These are phyloP conservation scores for Cladosporium sp. DNA, from an alignment of 2,329 filamentous ascomycete species.

Conservation along the genomic window DNA sequence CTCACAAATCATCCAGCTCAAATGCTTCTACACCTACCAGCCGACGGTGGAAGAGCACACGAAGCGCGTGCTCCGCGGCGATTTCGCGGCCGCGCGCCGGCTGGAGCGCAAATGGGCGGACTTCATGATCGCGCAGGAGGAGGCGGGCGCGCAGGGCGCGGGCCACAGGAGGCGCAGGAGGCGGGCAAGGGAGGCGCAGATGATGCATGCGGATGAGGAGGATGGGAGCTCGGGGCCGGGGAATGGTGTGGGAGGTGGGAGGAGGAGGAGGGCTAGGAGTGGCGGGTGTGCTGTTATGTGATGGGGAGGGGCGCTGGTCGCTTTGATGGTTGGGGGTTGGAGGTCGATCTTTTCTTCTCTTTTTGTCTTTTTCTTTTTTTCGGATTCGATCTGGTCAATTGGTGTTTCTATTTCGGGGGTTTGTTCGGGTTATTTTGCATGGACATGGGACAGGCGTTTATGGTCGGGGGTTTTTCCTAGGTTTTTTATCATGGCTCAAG, in stretches of 20 bases:
- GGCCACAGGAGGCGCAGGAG: slow-evolving; percentile 67
- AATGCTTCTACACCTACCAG: slow-evolving; percentile 95
- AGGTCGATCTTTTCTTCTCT: too few species aligned
- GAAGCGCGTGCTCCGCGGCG: slow-evolving; percentile 74
- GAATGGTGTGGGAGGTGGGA: slow-evolving; percentile 35
- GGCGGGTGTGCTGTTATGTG: slow-evolving; percentile 48
- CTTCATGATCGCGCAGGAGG: slow-evolving; percentile 89
- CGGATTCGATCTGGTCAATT: too few species aligned
- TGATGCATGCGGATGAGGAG: slow-evolving; percentile 76
- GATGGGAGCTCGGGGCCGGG: slow-evolving; percentile 45
- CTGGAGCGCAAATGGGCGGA: slow-evolving; percentile 89
- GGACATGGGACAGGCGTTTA: too few species aligned
- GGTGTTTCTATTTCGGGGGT: too few species aligned
- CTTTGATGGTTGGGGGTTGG: neutral
- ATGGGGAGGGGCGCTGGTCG: slow-evolving; percentile 15
- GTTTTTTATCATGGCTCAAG: too few species aligned
- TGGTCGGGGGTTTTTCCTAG: too few species aligned
- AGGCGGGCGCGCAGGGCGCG: slow-evolving; percentile 66
- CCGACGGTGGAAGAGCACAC: slow-evolving; percentile 92
- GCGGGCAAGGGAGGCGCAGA: slow-evolving; percentile 75
- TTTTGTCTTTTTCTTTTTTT: too few species aligned
- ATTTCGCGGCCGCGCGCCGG: slow-evolving; percentile 68
- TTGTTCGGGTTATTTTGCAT: too few species aligned
- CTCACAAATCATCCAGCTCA: slow-evolving; percentile 75
- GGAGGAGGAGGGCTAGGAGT: slow-evolving; percentile 45